phyloP scores from a whole-genome alignment of 2,329 filamentous ascomycete genomes.

The Beauveria varroae region DNA sequence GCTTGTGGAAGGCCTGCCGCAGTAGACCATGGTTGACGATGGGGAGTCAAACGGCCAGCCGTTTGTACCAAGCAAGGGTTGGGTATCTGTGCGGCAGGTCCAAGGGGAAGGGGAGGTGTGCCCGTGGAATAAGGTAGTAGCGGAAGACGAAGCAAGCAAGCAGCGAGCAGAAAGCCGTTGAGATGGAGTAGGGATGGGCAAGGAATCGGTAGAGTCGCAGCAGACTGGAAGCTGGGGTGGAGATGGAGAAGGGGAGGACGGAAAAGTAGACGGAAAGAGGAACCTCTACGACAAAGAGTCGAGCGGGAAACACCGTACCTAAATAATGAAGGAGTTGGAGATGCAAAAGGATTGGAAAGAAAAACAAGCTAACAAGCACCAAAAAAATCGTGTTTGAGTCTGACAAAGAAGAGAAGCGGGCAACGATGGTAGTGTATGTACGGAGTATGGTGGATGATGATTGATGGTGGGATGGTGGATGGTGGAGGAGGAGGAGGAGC shows the following conservation, averaged over 20 bases:
- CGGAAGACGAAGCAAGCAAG: neutral
- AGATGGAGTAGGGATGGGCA: neutral
- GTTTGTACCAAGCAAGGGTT: neutral
- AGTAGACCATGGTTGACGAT: constrained; percentile 10
- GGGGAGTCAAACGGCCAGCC: neutral
- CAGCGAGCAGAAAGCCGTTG: constrained; percentile 6
- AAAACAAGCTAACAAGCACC: neutral
- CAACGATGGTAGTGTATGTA: neutral
- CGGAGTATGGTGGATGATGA: neutral
- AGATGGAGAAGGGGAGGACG: neutral
- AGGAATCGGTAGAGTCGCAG: neutral
- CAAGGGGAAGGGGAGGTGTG: neutral
- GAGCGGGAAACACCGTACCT: constrained; percentile 6
- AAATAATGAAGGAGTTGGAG: neutral
- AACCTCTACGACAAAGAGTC: constrained; percentile 7
- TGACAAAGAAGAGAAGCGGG: neutral
- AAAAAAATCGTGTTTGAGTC: neutral
- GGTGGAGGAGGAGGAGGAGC: neutral
- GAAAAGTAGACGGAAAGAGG: constrained; percentile 11
- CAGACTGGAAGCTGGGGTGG: neutral
- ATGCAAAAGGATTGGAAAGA: neutral
- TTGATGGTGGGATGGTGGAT: neutral
- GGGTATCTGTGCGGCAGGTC: constrained; percentile 2
- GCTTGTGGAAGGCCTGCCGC: constrained; percentile 11
- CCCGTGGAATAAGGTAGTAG: neutral